Conservation (phyloP, 495 filamentous ascomycete genomes). For the Glonium stellatum region DNA sequence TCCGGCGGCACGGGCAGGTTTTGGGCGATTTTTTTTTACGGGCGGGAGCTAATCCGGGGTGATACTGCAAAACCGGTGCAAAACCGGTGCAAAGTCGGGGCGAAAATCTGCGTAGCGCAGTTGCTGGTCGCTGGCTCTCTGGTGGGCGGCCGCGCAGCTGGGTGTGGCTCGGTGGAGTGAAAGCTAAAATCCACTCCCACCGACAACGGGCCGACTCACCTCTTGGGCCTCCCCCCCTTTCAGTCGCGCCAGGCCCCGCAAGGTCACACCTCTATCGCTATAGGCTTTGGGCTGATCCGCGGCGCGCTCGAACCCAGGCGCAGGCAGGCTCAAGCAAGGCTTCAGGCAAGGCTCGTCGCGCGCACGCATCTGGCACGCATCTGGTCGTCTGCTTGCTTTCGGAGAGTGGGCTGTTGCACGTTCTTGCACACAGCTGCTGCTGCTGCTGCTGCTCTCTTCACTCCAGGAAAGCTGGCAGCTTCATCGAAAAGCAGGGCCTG, state of each 20-base stretch:
- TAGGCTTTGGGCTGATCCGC: background rate
- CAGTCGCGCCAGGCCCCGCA: background rate
- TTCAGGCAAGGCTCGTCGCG: background rate
- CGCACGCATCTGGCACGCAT: no score
- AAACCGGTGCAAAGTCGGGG: background rate
- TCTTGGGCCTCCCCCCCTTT: constrained; percentile 2
- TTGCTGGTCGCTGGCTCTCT: background rate
- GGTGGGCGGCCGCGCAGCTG: no score
- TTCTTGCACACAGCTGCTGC: no score
- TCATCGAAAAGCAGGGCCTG: no score
- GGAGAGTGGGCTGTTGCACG: no score
- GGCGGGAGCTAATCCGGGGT: no score
- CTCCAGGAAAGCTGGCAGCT: no score
- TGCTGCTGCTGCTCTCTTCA: no score
- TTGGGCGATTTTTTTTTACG: no score
- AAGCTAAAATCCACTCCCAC: constrained; percentile 8
- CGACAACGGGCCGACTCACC: constrained; percentile 25
- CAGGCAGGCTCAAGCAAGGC: background rate
- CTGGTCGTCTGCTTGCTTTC: no score
- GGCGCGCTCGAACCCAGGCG: background rate
- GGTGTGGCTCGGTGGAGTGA: constrained; percentile 8
- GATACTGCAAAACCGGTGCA: no score
- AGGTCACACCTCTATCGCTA: background rate
- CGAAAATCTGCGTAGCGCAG: background rate
- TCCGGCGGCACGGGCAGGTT: no score